Conservation (phyloP, 345 rosid species). For the Citrus trifoliata region DNA sequence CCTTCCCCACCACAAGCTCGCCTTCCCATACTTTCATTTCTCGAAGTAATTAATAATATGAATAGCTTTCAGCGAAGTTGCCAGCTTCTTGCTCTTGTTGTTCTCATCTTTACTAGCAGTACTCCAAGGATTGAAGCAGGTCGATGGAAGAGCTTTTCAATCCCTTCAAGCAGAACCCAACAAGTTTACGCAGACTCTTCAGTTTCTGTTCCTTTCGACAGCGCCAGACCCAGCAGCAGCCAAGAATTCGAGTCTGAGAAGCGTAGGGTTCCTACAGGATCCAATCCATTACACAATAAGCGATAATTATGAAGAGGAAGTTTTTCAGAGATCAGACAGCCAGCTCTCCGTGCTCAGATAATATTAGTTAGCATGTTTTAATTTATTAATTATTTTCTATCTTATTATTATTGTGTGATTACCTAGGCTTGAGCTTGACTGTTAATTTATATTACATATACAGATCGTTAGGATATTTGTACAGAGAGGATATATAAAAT, state of each 20-base stretch:
- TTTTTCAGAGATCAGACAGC: neutral
- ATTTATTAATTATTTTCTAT: neutral
- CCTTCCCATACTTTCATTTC: neutral
- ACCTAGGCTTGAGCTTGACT: slow-evolving; percentile 1
- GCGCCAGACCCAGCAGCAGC: neutral
- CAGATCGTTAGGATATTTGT: neutral
- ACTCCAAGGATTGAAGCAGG: slow-evolving; percentile 6
- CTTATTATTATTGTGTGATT: neutral
- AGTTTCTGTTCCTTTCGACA: neutral
- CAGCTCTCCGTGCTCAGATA: neutral
- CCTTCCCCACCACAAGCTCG: neutral
- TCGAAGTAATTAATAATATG: neutral
- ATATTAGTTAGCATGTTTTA: neutral
- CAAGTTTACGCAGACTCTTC: neutral
- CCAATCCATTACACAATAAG: slow-evolving; percentile 23
- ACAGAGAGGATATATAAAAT: slow-evolving; percentile 3
- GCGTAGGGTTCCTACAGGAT: slow-evolving; percentile 25
- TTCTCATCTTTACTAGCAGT: neutral
- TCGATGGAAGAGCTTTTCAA: slow-evolving; percentile 3
- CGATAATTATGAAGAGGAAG: neutral
- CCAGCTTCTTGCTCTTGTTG: neutral
- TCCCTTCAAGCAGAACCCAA: slow-evolving; percentile 8
- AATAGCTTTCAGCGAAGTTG: slow-evolving; percentile 1
- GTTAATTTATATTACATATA: neutral
- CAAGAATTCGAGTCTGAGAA: slow-evolving; percentile 12